Evolutionary conservation across 2,329 filamentous ascomycete genomes (phyloP), one percentile per base, ranked within the genome.

Genomic region (Aspergillus neoniger): DNA sequence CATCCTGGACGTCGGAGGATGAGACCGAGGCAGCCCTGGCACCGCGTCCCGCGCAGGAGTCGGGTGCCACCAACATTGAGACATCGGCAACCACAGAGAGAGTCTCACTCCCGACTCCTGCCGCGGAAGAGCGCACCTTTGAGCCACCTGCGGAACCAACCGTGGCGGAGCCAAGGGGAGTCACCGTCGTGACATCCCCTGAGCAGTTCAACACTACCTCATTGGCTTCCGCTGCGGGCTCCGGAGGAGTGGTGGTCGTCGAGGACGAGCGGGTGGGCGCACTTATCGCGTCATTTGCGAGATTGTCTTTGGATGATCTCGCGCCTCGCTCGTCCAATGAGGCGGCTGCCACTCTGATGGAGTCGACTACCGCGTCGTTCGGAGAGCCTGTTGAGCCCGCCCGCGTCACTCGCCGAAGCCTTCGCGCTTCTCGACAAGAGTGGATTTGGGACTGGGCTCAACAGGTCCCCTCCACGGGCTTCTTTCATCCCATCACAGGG

Each of bases 171-270:
- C 55, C 62, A 59, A 62, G 17, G 47, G 47, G 32, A 38, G 32
- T 25, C 17, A 15, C 30, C 15, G 8, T 39, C 39, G 41, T 10
- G 12, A 41, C 57, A 38, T 41, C 51, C 30, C 19, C 43, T 53
- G 36, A 58, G 54, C 36, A 43, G 32, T 19, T 36, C 21, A 44
- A 57, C 43, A 55, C 36, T 55, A 41, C 30, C 49, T 54, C 56
- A 21, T 58, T 53, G 44, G 41, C 57, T 55, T 56, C 57, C 43
- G 52, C 53, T 62, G 51, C 52, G 61, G 55, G 51, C 61, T 59
- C 59, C 47, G 52, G 55, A 52, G 56, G 59, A 43, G 49, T 54
- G 41, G 44, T 51, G 59, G 49, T 38, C 44, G 59, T 57, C 50
- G 64, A 59, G 58, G 51, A 60, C 52, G 58, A 55, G 44, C 55